Evolutionary conservation across 164 flowering plant species (phyloP), one percentile per base, ranked within the genome.

Genomic region (Euptelea pleiosperma): DNA sequence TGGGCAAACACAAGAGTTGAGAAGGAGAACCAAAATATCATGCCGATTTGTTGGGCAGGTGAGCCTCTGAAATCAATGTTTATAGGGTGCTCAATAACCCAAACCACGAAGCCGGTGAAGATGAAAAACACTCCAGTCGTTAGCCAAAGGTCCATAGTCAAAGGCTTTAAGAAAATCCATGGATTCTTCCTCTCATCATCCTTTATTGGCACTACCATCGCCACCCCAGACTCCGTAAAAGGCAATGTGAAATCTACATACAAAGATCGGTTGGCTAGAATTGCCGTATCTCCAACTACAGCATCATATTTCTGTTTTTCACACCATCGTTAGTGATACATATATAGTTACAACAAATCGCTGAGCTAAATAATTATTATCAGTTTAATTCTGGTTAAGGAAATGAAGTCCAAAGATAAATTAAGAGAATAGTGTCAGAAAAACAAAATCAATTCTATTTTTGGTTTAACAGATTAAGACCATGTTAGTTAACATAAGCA

Each of bases 191-290:
- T 22, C 24, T 46, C 62, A 3, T 22, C 34, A 9, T 2, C 6
- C 28, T 46, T 24, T 2, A 22, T n/a, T 1, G 54, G 53, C 14
- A 59, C 62, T 1, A 59, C 25, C 62, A 59, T 46, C 15, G 53
- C 1, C 37, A 59, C 54, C 4, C 53, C 62, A 5, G 53, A 16
- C 8, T 34, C 62, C 16, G 35, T 21, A 22, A 33, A 59, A 5
- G 52, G 43, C 14, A 31, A 12, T 12, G 62, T 59, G 15, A 59
- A 59, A 3, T 59, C 62, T 8, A 59, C 43, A 14, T n/a, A 15
- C 15, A 31, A 21, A 21, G 54, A 34, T 34, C 62, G 51, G 6
- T 59, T 34, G 8, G 54, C 53, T 21, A 14, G 34, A 35, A 47
- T 46, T 9, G 53, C 21, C 34, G 34, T 35, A 18, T 58, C 52